phyloP scores from a whole-genome alignment of 2,329 filamentous ascomycete species.

The Eurotiales sp. region DNA sequence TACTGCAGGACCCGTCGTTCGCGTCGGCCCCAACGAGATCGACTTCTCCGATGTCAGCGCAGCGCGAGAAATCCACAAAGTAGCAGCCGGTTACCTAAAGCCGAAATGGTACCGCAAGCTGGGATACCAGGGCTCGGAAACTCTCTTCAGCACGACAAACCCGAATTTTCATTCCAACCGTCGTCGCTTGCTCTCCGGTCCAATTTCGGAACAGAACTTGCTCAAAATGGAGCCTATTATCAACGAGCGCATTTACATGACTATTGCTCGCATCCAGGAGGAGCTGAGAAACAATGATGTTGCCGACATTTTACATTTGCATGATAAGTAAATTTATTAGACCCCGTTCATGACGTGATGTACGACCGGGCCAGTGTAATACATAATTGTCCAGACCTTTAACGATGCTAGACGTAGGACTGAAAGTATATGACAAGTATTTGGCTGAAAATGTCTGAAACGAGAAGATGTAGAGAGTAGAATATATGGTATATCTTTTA shows the following conservation, averaged over 20 bases:
- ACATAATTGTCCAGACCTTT: no score
- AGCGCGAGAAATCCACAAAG: conserved; percentile 32
- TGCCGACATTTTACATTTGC: conserved; percentile 48
- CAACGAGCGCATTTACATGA: conserved; percentile 33
- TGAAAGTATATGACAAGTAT: no score
- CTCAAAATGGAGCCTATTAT: conserved; percentile 40
- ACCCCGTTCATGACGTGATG: no score
- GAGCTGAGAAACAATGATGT: conserved; percentile 38
- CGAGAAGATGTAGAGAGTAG: no score
- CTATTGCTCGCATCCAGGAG: conserved; percentile 43
- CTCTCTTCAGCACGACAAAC: conserved; percentile 42
- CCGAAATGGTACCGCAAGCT: conserved; percentile 29
- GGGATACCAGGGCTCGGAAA: conserved; percentile 19
- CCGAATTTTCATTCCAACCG: conserved; percentile 37
- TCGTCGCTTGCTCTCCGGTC: conserved; percentile 41
- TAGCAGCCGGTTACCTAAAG: conserved; percentile 32
- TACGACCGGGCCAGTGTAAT: no score
- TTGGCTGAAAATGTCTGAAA: no score
- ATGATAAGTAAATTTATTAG: no score
- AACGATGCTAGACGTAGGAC: no score
- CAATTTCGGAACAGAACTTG: conserved; percentile 22
- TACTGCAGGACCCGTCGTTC: conserved; percentile 31
- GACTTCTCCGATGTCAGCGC: conserved; percentile 36
- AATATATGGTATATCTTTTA: no score
- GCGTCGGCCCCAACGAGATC: conserved; percentile 24